These are phyloP conservation scores for Quercus phellos DNA, from an alignment of 331 rosid species.

Conservation along the genomic window DNA sequence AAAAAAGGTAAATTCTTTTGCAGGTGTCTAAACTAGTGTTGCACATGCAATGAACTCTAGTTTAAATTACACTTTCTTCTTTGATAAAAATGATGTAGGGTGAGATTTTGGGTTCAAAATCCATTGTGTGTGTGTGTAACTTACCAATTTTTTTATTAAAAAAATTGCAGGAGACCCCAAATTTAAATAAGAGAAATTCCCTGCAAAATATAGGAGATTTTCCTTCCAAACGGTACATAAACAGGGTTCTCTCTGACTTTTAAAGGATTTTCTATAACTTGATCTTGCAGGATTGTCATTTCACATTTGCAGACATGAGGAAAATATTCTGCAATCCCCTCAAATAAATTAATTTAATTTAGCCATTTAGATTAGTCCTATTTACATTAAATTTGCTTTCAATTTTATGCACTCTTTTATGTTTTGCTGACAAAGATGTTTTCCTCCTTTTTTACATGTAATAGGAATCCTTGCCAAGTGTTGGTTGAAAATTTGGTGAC, in stretches of 20 bases:
- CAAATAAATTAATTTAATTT: too few relatives aligned
- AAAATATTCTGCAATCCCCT: too few relatives aligned
- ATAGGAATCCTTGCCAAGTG: background rate
- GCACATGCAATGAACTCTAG: background rate
- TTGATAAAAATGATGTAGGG: too few relatives aligned
- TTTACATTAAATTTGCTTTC: background rate
- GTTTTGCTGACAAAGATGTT: background rate
- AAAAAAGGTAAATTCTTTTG: background rate
- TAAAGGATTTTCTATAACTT: too few relatives aligned
- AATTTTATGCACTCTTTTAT: background rate
- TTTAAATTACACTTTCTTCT: too few relatives aligned
- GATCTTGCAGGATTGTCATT: too few relatives aligned
- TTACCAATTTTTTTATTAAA: too few relatives aligned
- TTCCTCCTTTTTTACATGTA: background rate
- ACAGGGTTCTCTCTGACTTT: background rate
- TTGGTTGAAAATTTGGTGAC: background rate
- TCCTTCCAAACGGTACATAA: background rate
- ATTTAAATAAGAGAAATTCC: background rate
- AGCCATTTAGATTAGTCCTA: background rate
- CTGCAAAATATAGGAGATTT: background rate
- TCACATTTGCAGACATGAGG: too few relatives aligned
- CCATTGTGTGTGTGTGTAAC: too few relatives aligned
- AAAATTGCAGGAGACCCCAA: background rate
- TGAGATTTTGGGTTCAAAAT: too few relatives aligned
- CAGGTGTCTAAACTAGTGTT: background rate